Conservation (phyloP, 2,329 filamentous ascomycete species). For the Curvularia eragrostidis region DNA sequence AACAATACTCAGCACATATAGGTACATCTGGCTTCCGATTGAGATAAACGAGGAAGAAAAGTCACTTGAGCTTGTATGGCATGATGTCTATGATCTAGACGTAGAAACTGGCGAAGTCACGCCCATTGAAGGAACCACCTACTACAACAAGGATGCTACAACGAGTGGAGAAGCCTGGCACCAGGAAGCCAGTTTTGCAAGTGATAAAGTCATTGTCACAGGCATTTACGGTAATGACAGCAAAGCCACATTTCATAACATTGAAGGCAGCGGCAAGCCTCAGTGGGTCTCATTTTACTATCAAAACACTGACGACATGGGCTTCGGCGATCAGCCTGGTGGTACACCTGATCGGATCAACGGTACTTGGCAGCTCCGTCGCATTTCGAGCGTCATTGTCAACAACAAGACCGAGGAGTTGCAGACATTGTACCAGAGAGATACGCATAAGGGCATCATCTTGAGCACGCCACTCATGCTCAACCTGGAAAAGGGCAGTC, state of each 20-base stretch:
- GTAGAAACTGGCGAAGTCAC: conserved; percentile 60
- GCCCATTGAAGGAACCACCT: conserved; percentile 57
- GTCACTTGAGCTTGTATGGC: conserved; percentile 59
- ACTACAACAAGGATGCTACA: conserved; percentile 56
- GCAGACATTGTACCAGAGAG: conserved; percentile 60
- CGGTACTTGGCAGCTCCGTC: conserved; percentile 65
- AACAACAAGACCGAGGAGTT: conserved; percentile 60
- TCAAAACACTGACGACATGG: conserved; percentile 67
- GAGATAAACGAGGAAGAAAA: conserved; percentile 61
- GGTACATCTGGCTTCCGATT: conserved; percentile 65
- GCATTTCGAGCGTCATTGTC: conserved; percentile 66
- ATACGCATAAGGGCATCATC: conserved; percentile 67
- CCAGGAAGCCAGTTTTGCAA: conserved; percentile 63
- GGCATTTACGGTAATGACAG: conserved; percentile 64
- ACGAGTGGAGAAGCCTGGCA: conserved; percentile 59
- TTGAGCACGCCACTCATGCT: conserved; percentile 64
- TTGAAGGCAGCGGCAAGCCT: conserved; percentile 59
- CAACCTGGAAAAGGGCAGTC: conserved; percentile 60
- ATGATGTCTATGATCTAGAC: conserved; percentile 64
- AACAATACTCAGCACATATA: neutral
- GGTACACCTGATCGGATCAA: conserved; percentile 66
- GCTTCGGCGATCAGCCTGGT: conserved; percentile 61
- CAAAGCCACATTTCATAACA: conserved; percentile 59
- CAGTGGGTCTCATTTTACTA: conserved; percentile 67
- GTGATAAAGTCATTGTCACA: conserved; percentile 56